A percentile compares a stretch with the other conserved stretches of the same genome.
These are phyloP conservation scores for Pseudogymnoascus pannorum DNA, from an alignment of 2,329 filamentous ascomycete genomes.

Conservation along the genomic window DNA sequence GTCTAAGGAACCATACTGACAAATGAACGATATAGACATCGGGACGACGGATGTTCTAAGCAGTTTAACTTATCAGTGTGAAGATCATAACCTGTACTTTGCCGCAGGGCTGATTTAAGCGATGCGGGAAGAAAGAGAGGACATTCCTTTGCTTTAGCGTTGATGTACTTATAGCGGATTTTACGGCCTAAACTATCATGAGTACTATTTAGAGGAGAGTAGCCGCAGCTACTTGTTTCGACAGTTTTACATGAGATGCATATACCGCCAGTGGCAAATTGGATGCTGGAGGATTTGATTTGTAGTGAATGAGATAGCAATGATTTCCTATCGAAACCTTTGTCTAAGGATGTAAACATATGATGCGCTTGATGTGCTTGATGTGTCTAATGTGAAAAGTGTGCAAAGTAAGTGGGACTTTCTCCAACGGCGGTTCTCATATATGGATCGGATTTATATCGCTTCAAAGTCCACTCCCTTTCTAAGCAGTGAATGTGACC, in stretches of 20 bases:
- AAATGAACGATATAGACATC: conserved; percentile 47
- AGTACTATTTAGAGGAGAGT: neutral
- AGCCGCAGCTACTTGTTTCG: neutral
- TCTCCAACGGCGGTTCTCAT: neutral
- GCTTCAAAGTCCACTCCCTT: neutral
- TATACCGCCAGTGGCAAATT: neutral
- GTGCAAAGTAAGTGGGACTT: neutral
- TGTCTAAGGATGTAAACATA: neutral
- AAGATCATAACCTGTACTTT: neutral
- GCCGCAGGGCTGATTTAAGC: neutral
- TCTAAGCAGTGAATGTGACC: neutral
- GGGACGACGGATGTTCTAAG: conserved; percentile 68
- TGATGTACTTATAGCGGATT: neutral
- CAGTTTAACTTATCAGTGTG: conserved; percentile 38
- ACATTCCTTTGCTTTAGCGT: neutral
- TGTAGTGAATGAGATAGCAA: neutral
- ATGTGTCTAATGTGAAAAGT: no score
- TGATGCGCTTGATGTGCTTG: neutral
- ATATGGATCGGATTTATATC: neutral
- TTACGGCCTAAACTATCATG: neutral
- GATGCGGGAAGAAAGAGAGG: neutral
- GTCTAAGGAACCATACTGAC: conserved; percentile 10
- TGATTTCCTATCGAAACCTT: neutral
- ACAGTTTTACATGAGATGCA: neutral
- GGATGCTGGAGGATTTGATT: neutral